A percentile compares a stretch with the other conserved stretches of the same genome.
Conservation (phyloP, 495 filamentous ascomycete genomes). For the Xylaria intraflava region DNA sequence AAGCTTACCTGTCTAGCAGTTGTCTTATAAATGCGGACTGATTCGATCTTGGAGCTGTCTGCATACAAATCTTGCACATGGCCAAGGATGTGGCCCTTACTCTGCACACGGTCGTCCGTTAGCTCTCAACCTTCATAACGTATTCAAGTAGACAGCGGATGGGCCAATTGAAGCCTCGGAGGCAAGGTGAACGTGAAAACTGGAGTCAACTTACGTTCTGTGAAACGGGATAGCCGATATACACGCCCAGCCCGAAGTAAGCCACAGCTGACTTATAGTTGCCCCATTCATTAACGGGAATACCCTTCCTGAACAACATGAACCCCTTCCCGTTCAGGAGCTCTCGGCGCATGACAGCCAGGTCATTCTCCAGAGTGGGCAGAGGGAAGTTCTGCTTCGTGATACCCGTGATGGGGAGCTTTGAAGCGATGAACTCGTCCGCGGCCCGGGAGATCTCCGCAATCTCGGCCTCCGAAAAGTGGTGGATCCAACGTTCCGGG, state of each 20-base stretch:
- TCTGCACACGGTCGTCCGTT: background rate
- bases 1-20: conserved; percentile 59
- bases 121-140: background rate
- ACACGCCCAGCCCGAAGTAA: conserved; percentile 85
- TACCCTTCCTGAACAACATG: conserved; percentile 80
- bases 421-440: conserved; percentile 59
- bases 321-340: conserved; percentile 82
- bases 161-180: background rate
- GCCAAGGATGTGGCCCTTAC: conserved; percentile 78
- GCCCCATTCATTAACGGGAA: conserved; percentile 73
- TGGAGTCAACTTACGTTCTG: conserved; percentile 53
- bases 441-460: conserved; percentile 59
- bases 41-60: conserved; percentile 71
- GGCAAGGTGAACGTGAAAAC: background rate
- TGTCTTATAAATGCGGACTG: conserved; percentile 82
- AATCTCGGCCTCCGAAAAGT: conserved; percentile 59
- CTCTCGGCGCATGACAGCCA: conserved; percentile 56
- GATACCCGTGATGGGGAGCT: conserved; percentile 65
- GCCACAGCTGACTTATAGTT: conserved; percentile 72
- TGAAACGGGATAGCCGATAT: conserved; percentile 77
- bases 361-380: conserved; percentile 50
- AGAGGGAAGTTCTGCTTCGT: conserved; percentile 64
- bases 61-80: conserved; percentile 89
- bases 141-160: background rate
- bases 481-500: conserved; percentile 72